phyloP scores from a whole-genome alignment of 768 basidiomycete genomes.

The Sporobolomyces pararoseus region DNA sequence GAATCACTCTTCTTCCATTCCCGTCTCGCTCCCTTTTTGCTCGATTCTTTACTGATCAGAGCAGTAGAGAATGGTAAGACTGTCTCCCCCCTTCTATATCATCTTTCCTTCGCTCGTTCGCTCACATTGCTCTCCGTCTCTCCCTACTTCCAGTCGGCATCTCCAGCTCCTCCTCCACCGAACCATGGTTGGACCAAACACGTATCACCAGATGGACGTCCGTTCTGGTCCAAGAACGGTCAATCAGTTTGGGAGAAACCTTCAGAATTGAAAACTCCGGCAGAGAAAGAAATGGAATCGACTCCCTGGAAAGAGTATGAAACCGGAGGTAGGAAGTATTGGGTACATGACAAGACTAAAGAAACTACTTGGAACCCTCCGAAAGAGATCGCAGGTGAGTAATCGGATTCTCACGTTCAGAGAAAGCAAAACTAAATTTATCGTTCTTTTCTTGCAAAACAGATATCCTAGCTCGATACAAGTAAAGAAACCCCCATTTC shows the following conservation, averaged over 20 bases:
- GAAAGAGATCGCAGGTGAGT: constrained; percentile 63
- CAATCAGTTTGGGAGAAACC: constrained; percentile 80
- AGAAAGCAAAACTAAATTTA: too few species aligned
- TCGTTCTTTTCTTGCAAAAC: constrained; percentile 42
- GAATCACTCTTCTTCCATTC: too few species aligned
- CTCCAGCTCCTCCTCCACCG: neutral
- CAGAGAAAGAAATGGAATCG: constrained; percentile 64
- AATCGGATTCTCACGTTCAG: too few species aligned
- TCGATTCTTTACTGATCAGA: too few species aligned
- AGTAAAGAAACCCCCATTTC: constrained; percentile 36
- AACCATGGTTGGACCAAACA: constrained; percentile 29
- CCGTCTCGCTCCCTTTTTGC: too few species aligned
- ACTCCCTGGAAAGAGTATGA: constrained; percentile 58
- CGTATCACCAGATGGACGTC: constrained; percentile 32
- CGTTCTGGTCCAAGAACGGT: constrained; percentile 38
- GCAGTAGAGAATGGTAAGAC: too few species aligned
- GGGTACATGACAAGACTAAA: constrained; percentile 69
- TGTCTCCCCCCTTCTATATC: neutral
- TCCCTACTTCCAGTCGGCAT: neutral
- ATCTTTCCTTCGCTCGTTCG: neutral
- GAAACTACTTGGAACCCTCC: constrained; percentile 99
- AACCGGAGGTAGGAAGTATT: constrained; percentile 57
- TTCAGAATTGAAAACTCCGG: constrained; percentile 81
- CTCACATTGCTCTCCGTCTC: neutral
- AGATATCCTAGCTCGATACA: constrained; percentile 44